Percentiles rank a stretch among this genome's conserved stretches.
These are phyloP conservation scores for Paulownia fortunei DNA, from an alignment of 257 asterid genomes.

Conservation along the genomic window DNA sequence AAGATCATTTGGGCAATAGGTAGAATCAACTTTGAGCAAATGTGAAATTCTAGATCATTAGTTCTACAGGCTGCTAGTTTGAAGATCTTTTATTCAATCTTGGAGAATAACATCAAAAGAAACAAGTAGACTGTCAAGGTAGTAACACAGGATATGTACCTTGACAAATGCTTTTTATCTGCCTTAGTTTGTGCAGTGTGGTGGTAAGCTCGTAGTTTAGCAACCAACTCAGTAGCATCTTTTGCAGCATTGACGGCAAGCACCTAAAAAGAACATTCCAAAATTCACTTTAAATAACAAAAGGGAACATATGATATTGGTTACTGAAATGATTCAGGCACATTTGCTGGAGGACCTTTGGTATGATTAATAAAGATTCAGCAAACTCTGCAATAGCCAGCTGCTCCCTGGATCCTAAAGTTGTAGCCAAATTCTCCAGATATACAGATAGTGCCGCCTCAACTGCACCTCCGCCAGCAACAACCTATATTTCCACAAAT, in stretches of 20 bases:
- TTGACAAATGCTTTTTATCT: conserved; percentile 87
- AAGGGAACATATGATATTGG: neutral
- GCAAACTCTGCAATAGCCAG: conserved; percentile 98
- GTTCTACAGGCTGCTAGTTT: neutral
- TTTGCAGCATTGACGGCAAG: conserved; percentile 99
- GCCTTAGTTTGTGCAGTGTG: conserved; percentile 95
- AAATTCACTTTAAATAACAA: neutral
- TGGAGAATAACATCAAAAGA: conserved; percentile 47
- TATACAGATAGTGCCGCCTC: conserved; percentile 94
- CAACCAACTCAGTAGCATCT: conserved; percentile 95
- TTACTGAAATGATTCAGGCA: neutral
- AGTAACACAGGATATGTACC: conserved; percentile 48
- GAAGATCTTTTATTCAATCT: neutral
- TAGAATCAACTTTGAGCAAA: neutral
- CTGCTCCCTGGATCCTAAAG: conserved; percentile 97
- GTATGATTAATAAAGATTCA: conserved; percentile 83
- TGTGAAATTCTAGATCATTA: neutral
- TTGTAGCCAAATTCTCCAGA: conserved; percentile 89
- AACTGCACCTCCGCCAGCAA: conserved; percentile 99
- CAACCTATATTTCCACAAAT: conserved; percentile 67
- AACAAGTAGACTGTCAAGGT: neutral
- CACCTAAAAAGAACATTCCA: conserved; percentile 57
- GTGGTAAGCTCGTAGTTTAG: conserved; percentile 89
- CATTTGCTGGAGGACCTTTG: conserved; percentile 72
- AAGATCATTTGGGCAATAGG: neutral